phyloP scores from a whole-genome alignment of 371 early-diverging fungal species.

The Mucor circinelloides region DNA sequence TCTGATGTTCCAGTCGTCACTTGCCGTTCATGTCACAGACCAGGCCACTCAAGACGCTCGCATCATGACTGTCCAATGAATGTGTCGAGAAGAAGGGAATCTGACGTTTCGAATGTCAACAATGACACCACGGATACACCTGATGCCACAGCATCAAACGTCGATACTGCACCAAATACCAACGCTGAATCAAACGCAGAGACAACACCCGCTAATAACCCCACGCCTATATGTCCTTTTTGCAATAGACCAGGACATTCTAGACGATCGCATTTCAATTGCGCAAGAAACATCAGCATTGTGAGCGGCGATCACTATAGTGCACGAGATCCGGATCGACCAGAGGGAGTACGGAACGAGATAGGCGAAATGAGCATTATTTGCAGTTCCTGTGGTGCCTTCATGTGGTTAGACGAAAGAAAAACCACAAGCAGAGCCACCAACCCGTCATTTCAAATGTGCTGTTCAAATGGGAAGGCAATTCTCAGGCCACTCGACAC shows the following conservation, averaged over 20 bases:
- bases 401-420: background rate
- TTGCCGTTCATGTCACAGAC: too few species aligned
- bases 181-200: too few species aligned
- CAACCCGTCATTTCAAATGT: background rate
- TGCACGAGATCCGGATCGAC: background rate
- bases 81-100: too few species aligned
- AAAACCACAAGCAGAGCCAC: background rate
- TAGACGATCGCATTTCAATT: background rate
- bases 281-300: background rate
- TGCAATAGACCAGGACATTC: background rate
- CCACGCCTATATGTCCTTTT: background rate
- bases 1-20: too few species aligned
- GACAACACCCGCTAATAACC: too few species aligned
- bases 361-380: background rate
- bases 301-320: too few species aligned
- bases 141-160: too few species aligned
- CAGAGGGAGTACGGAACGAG: background rate
- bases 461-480: background rate
- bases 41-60: too few species aligned
- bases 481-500: background rate
- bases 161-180: too few species aligned
- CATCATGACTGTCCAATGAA: too few species aligned
- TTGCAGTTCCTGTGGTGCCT: background rate
- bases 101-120: too few species aligned
- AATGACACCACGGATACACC: too few species aligned